phyloP scores from a whole-genome alignment of 768 basidiomycete species.

The Scleroderma bovista region DNA sequence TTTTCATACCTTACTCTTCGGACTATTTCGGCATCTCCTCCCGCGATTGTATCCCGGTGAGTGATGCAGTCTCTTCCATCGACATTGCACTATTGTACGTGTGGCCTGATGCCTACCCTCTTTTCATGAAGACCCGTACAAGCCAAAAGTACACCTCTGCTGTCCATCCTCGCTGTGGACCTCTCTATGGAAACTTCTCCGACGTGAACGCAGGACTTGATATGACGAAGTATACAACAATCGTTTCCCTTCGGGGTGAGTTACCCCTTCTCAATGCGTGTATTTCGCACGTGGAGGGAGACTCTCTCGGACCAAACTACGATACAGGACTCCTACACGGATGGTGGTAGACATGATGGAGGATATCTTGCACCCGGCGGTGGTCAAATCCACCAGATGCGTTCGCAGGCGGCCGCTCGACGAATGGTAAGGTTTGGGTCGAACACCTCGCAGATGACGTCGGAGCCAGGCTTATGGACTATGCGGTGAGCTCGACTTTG shows the following conservation, averaged over 20 bases:
- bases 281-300: background rate
- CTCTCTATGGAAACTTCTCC: constrained; percentile 33
- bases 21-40: constrained; percentile 3
- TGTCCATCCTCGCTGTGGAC: constrained; percentile 40
- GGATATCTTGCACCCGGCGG: constrained; percentile 36
- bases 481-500: constrained; percentile 35
- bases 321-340: constrained; percentile 44
- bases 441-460: constrained; percentile 39
- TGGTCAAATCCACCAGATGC: constrained; percentile 38
- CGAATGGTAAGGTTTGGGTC: constrained; percentile 48
- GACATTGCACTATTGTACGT: too few relatives aligned
- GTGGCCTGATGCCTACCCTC: constrained; percentile 7
- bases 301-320: background rate
- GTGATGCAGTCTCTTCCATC: too few relatives aligned
- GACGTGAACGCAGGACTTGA: constrained; percentile 47
- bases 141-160: constrained; percentile 36
- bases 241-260: constrained; percentile 50
- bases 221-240: constrained; percentile 34
- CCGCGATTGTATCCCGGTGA: too few relatives aligned
- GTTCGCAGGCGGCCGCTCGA: constrained; percentile 44
- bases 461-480: constrained; percentile 42
- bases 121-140: constrained; percentile 11
- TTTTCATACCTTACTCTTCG: constrained; percentile 8
- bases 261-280: background rate
- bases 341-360: constrained; percentile 45